Base-by-base conservation (phyloP, 2,329 filamentous ascomycete species). In the Aspergillus hortae region DNA sequence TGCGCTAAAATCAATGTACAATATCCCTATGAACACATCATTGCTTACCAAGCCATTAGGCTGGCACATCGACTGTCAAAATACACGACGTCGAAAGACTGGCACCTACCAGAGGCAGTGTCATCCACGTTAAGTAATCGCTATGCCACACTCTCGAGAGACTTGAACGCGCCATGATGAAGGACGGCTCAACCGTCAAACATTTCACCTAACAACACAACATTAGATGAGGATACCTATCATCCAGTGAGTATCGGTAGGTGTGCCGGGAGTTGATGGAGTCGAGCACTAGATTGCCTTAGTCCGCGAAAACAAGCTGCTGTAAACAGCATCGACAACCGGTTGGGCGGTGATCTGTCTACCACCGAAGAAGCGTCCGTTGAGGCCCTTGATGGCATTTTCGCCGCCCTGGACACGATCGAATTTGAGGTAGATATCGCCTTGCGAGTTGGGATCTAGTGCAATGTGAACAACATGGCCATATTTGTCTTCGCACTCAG, bases 391-490 rank as follows among this genome's bases (percentile, higher is more conserved):
- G 76, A 97, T 95, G 65, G 94, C 94, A 70, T 96, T 97, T 75
- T 96, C 90, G 70, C 92, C 92, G 64, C 92, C 92, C 71, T 92
- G 85, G 57, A 97, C 89, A 67, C 90, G 88, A 75, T 96, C 91
- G 77, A 99, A 99, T 74, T 99, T 99, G 72, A 99, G 86, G 74
- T 96, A 99, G 64, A 99, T 92, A 70, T 99, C 94, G 74, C 94
- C 94, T 73, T 89, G 85, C 44, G 91, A 94, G 76, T 95, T 95
- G 61, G 89, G 85, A 78, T 97, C 92, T 74, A 96, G 83, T 64
- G 91, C 84, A 75, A 97, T 95, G 84, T 99, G 94, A 72, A 97
- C 91, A 66, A 99, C 92, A 65, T 92, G 89, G 67, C 94, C 94
- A 79, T 97, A 99, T 80, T 94, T 95, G 65, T 85, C 82, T 77